Conservation (phyloP, 1,139 yeast genomes). For the Suhomyces anneliseae region DNA sequence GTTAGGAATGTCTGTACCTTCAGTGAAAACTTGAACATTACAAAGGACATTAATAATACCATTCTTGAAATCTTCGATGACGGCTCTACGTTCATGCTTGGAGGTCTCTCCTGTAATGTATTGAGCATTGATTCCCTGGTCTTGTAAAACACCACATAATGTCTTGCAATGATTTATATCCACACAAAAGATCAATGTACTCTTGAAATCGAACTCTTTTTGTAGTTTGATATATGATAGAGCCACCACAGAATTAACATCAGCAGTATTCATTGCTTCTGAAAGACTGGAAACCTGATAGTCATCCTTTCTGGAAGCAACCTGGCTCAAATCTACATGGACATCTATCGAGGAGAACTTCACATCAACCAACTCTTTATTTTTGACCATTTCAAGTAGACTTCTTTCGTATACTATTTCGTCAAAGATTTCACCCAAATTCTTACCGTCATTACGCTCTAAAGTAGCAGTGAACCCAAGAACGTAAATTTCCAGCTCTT, state of each 20-base stretch:
- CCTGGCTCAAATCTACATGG: slow-evolving; percentile 36
- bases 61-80: slow-evolving; percentile 57
- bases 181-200: slow-evolving; percentile 78
- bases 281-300: slow-evolving; percentile 56
- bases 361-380: slow-evolving; percentile 70
- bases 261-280: slow-evolving; percentile 51
- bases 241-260: slow-evolving; percentile 56
- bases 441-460: slow-evolving; percentile 63
- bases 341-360: slow-evolving; percentile 59
- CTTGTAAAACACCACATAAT: slow-evolving; percentile 54
- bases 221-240: slow-evolving; percentile 55
- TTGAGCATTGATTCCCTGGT: slow-evolving; percentile 67
- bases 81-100: slow-evolving; percentile 48
- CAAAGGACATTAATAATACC: slow-evolving; percentile 72
- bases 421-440: slow-evolving; percentile 64
- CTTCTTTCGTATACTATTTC: slow-evolving; percentile 72
- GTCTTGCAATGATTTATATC: slow-evolving; percentile 65
- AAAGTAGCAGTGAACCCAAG: slow-evolving; percentile 89
- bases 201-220: slow-evolving; percentile 41
- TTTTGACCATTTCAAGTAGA: slow-evolving; percentile 64
- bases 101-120: slow-evolving; percentile 71
- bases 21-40: slow-evolving; percentile 90
- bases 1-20: slow-evolving; percentile 93
- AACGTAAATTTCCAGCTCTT: slow-evolving; percentile 50
- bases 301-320: slow-evolving; percentile 46